Conservation (phyloP, 495 filamentous ascomycete species). For the Apodospora peruviana region DNA sequence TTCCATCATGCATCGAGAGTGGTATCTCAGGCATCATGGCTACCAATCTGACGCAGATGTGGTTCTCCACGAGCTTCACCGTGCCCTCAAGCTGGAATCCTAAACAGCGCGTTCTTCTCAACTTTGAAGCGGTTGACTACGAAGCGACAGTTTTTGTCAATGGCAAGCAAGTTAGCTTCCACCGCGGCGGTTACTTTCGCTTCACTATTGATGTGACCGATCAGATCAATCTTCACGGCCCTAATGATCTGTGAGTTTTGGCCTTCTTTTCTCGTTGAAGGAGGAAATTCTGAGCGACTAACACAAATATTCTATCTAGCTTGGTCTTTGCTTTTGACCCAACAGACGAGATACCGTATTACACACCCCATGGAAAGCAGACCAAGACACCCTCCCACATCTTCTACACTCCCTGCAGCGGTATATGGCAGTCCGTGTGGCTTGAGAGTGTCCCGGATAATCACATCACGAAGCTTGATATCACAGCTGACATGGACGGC, state of each 20-base stretch:
- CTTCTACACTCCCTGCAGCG: conserved; percentile 63
- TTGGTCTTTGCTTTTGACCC: conserved; percentile 61
- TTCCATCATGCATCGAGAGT: conserved; percentile 61
- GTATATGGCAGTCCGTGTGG: conserved; percentile 69
- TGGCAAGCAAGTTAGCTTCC: conserved; percentile 44
- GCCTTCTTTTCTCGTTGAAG: too few species aligned
- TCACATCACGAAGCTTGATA: conserved; percentile 51
- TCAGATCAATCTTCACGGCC: conserved; percentile 31
- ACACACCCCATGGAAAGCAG: conserved; percentile 64
- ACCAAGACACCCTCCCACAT: conserved; percentile 54
- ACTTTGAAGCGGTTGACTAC: conserved; percentile 67
- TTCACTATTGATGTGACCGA: conserved; percentile 57
- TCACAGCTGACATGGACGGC: conserved; percentile 55
- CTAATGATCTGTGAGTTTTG: conserved; percentile 49
- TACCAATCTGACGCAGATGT: conserved; percentile 45
- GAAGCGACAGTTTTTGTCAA: conserved; percentile 62
- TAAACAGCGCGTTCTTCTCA: conserved; percentile 43
- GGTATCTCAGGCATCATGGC: conserved; percentile 46
- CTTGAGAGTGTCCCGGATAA: conserved; percentile 53
- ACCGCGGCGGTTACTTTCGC: conserved; percentile 58
- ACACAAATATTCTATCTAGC: too few species aligned
- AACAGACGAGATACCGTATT: conserved; percentile 42
- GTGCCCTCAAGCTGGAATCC: conserved; percentile 43
- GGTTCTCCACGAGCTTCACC: conserved; percentile 54
- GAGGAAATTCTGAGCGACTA: too few species aligned